phyloP scores from a whole-genome alignment of 208 protist species.

The Balamuthia mandrillaris region DNA sequence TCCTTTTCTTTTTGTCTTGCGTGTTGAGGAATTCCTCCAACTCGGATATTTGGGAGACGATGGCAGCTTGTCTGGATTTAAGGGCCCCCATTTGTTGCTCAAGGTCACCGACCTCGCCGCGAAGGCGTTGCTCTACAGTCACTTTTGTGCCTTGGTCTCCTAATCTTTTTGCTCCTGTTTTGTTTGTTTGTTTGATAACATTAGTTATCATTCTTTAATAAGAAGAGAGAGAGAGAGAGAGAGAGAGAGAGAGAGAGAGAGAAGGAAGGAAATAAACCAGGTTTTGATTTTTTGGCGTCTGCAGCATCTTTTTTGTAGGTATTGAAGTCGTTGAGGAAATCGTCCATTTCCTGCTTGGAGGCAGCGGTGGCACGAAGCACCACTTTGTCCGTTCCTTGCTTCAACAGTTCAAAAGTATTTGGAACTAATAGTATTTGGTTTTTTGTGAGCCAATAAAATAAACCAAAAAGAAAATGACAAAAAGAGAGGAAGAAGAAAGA shows the following conservation, averaged over 20 bases:
- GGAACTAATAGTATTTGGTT: neutral
- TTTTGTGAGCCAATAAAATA: neutral
- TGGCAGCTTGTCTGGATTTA: neutral
- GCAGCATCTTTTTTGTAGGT: neutral
- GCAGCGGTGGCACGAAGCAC: neutral
- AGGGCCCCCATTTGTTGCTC: neutral
- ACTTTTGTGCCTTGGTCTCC: neutral
- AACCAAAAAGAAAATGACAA: neutral
- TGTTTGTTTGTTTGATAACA: neutral
- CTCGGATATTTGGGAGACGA: neutral
- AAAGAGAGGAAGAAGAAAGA: neutral
- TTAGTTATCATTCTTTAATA: neutral
- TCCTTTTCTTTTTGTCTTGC: neutral
- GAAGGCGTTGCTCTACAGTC: too few relatives aligned
- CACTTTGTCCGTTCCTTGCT: slow-evolving; percentile 5
- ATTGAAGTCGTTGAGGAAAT: neutral
- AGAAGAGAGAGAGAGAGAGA: neutral
- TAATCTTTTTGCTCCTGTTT: neutral
- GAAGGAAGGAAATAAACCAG: neutral
- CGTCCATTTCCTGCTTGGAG: neutral
- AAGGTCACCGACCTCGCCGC: too few relatives aligned
- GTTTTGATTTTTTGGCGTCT: neutral
- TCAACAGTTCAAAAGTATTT: neutral
- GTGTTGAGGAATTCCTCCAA: neutral
- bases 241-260: neutral